Percentiles rank a stretch among this genome's conserved stretches.
phyloP scores from a whole-genome alignment of 306 rosid genomes.

The Canavalia gladiata region DNA sequence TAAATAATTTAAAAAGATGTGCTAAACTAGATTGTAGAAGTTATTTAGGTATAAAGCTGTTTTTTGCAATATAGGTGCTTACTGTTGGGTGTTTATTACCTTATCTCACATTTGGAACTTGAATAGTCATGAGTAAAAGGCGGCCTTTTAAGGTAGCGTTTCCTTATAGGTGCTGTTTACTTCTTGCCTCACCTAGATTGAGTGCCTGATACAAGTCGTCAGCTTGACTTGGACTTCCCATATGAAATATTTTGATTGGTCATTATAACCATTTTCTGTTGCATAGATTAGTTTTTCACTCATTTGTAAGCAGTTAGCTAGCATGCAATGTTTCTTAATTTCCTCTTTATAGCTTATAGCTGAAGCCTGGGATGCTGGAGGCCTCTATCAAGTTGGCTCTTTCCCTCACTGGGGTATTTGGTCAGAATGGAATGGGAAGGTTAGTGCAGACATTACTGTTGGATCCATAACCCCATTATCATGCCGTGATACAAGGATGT shows the following conservation, averaged over 20 bases:
- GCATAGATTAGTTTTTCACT: conserved; percentile 35
- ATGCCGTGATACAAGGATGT: conserved; percentile 29
- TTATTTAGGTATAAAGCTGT: conserved; percentile 16
- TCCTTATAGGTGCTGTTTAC: conserved; percentile 43
- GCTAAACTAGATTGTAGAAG: not conserved
- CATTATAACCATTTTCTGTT: conserved; percentile 25
- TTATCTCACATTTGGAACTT: conserved; percentile 5
- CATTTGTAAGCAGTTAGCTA: conserved; percentile 43
- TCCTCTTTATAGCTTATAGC: conserved; percentile 81
- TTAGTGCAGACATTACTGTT: conserved; percentile 55
- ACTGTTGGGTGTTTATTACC: conserved; percentile 1
- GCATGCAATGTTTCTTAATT: conserved; percentile 35
- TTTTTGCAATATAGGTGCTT: conserved; percentile 2
- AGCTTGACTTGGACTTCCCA: conserved; percentile 33
- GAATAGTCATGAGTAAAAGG: conserved; percentile 6
- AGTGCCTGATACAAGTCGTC: conserved; percentile 7
- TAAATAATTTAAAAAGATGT: not conserved
- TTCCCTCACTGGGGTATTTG: conserved; percentile 98
- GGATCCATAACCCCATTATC: conserved; percentile 23
- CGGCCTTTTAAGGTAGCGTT: conserved; percentile 20
- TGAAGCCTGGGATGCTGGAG: conserved; percentile 99
- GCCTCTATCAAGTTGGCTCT: conserved; percentile 94
- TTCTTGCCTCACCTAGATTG: conserved; percentile 30
- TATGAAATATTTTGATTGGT: conserved; percentile 46
- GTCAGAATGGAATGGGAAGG: conserved; percentile 99